Conservation (phyloP, 148 eudicot species). For the Selenicereus undatus region DNA sequence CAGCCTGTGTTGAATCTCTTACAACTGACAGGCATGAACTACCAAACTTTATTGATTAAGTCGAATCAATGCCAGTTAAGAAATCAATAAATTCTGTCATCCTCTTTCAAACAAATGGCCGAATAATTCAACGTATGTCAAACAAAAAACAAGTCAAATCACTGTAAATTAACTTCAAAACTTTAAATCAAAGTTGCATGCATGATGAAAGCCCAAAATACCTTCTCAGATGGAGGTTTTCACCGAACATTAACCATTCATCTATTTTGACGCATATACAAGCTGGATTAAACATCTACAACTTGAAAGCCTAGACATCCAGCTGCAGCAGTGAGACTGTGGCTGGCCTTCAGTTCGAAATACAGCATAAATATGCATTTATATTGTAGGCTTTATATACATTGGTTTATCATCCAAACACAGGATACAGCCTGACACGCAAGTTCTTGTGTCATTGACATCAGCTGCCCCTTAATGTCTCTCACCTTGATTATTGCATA, state of each 20-base stretch:
- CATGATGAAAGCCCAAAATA: not conserved
- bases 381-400: not conserved
- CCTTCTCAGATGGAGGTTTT: not conserved
- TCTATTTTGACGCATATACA: not conserved
- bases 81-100: not conserved
- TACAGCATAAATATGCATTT: not conserved
- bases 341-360: no score
- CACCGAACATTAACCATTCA: not conserved
- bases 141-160: not conserved
- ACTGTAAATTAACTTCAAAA: not conserved
- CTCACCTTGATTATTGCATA: slow-evolving; percentile 49
- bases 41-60: not conserved
- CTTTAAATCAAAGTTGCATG: not conserved
- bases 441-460: not conserved
- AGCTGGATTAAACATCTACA: not conserved
- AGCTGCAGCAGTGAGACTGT: not conserved
- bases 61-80: not conserved
- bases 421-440: no score
- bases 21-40: not conserved
- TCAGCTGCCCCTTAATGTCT: slow-evolving; percentile 50
- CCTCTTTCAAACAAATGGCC: not conserved
- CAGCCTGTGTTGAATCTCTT: not conserved
- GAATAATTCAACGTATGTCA: not conserved
- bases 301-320: not conserved
- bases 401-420: no score